A percentile compares a stretch with the other conserved stretches of the same genome.
Conservation (phyloP, 495 filamentous ascomycete genomes). For the Barbatosphaeria neglecta region DNA sequence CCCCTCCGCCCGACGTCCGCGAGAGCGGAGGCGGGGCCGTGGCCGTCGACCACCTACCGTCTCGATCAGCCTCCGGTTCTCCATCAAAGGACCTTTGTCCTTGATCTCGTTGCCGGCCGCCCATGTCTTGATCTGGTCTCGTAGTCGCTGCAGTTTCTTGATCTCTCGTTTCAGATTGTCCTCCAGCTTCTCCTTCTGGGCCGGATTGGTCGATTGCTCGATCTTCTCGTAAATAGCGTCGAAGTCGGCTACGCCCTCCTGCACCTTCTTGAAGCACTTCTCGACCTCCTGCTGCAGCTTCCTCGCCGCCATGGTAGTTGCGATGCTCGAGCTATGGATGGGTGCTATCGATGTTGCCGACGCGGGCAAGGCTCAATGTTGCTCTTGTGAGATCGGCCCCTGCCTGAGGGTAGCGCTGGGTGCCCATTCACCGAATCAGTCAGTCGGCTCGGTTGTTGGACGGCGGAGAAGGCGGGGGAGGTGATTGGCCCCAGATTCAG, state of each 20-base stretch:
- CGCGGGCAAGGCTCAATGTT: too few relatives aligned
- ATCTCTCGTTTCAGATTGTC: conserved; percentile 97
- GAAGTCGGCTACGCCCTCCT: conserved; percentile 84
- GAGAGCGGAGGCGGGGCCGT: neutral
- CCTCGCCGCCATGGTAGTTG: conserved; percentile 70
- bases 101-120: conserved; percentile 95
- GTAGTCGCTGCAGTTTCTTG: conserved; percentile 95
- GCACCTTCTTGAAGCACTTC: conserved; percentile 95
- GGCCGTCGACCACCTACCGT: conserved; percentile 45
- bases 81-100: conserved; percentile 88
- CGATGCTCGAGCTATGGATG: too few relatives aligned
- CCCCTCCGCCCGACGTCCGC: neutral
- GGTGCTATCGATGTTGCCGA: too few relatives aligned
- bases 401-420: too few relatives aligned
- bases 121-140: conserved; percentile 99
- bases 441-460: too few relatives aligned
- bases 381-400: too few relatives aligned
- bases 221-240: conserved; percentile 95
- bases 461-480: too few relatives aligned
- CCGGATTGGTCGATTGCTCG: conserved; percentile 72
- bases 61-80: conserved; percentile 90
- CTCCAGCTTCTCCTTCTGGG: conserved; percentile 96
- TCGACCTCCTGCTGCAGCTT: conserved; percentile 97
- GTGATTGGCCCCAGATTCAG: too few relatives aligned
- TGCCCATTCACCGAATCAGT: too few relatives aligned